phyloP scores from a whole-genome alignment of 2,329 filamentous ascomycete genomes.

The Arthrobotrys pseudoclavata region DNA sequence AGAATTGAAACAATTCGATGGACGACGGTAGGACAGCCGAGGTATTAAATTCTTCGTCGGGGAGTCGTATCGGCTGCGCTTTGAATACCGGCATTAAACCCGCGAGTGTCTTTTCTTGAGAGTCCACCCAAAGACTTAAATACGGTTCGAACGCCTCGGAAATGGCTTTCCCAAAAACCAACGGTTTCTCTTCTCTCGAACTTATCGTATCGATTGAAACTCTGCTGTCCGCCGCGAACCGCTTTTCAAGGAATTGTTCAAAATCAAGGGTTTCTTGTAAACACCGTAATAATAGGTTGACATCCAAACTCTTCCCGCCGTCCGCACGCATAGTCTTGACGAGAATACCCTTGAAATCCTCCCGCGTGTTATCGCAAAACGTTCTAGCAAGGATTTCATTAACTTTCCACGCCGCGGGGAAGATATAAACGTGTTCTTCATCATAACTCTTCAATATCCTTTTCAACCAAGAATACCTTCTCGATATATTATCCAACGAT shows the following conservation, averaged over 20 bases:
- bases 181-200: conserved; percentile 80
- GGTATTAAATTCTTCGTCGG: conserved; percentile 93
- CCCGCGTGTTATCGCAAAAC: conserved; percentile 94
- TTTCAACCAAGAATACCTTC: conserved; percentile 96
- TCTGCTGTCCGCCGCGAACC: conserved; percentile 78
- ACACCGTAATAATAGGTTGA: conserved; percentile 88
- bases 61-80: conserved; percentile 80
- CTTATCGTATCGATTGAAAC: conserved; percentile 91
- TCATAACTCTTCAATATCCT: conserved; percentile 96
- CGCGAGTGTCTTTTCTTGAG: conserved; percentile 78
- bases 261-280: conserved; percentile 97
- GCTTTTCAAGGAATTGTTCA: conserved; percentile 88
- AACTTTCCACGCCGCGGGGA: conserved; percentile 88
- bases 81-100: conserved; percentile 87
- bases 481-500: conserved; percentile 93
- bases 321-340: conserved; percentile 85
- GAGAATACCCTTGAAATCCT: conserved; percentile 94
- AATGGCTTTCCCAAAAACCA: conserved; percentile 88
- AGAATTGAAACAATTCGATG: conserved; percentile 97
- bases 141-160: conserved; percentile 98
- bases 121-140: conserved; percentile 95
- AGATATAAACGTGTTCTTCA: conserved; percentile 88
- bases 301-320: conserved; percentile 85
- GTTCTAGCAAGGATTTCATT: conserved; percentile 89
- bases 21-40: conserved; percentile 87